Evolutionary conservation across 2,329 filamentous ascomycete genomes (phyloP), one percentile per base, ranked within the genome.

Genomic region (Fusarium sacchari): DNA sequence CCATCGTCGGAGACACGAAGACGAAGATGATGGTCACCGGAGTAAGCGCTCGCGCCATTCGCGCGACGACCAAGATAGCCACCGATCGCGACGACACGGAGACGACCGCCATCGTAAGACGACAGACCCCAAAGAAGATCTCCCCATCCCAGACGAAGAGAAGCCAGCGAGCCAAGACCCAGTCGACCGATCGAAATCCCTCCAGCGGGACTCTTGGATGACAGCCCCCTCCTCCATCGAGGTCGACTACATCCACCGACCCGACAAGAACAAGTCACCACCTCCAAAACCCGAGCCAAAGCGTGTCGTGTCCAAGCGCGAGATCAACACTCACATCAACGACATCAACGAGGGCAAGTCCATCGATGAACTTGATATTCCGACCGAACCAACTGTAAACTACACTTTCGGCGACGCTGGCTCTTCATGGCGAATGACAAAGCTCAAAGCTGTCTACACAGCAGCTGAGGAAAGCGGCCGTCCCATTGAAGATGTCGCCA

Each of bases 381-480:
- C 90, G 49, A 86, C 90, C 60, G 88, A 93, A 63, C 74, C 80
- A 32, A 78, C 69, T 0, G 89, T 97, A 14, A 86, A 89, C 65
- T 99, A 98, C 80, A 93, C 85, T 0, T 97, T 99, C 81, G 96
- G 97, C 24, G 96, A 99, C 80, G 84, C 89, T 12, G 96, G 96
- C 0, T 96, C 95, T 20, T 90, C 94, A 77, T 99, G 97, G 96
- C 92, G 97, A 56, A 97, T 99, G 95, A 97, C 93, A 11, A 98
- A 95, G 81, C 89, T 99, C 37, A 95, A 93, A 74, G 93, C 91
- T 17, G 94, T 97, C 5, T 97, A 97, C 81, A 89, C 90, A 32
- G 88, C 92, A 60, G 94, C 95, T 0, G 88, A 97, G 75, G 92
- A 96, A 76, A 91, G 86, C 2, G 91, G 91, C 0, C 88, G 88